Evolutionary conservation across 345 rosid genomes (phyloP).

Genomic region (Erysimum cheiranthoides): DNA sequence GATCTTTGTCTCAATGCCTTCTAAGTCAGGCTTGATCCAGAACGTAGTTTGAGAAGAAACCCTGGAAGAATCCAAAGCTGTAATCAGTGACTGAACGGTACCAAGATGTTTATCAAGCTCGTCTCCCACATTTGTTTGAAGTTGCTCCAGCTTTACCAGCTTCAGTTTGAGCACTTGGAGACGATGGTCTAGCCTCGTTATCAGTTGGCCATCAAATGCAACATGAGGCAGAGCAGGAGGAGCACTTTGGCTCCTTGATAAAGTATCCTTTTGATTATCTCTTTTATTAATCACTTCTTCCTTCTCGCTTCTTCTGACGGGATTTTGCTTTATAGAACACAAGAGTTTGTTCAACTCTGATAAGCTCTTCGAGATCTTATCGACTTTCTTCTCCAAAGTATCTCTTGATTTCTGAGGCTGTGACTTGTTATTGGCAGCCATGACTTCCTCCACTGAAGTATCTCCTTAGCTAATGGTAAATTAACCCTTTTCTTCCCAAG

Average conservation of each 20-base stretch:
- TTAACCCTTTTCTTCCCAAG: neutral
- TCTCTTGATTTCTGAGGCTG: neutral
- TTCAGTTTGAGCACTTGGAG: neutral
- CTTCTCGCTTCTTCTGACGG: neutral
- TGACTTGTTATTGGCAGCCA: constrained; percentile 23
- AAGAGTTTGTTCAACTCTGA: neutral
- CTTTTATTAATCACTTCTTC: neutral
- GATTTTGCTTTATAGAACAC: neutral
- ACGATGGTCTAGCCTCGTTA: neutral
- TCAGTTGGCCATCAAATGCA: neutral
- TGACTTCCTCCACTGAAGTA: neutral
- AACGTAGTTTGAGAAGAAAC: neutral
- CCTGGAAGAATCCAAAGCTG: neutral
- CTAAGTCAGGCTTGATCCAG: constrained; percentile 4
- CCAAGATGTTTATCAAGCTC: neutral
- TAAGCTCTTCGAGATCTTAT: constrained; percentile 14
- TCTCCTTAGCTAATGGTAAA: neutral
- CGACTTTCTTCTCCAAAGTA: constrained; percentile 10
- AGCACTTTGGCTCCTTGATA: constrained; percentile 3
- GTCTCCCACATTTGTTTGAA: neutral
- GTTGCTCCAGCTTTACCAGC: constrained; percentile 18
- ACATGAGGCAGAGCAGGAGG: constrained; percentile 12
- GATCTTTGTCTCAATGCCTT: constrained; percentile 29
- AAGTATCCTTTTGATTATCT: neutral
- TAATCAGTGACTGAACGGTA: neutral